Conservation (phyloP, 208 protist species). For the Trypanosoma caninum region DNA sequence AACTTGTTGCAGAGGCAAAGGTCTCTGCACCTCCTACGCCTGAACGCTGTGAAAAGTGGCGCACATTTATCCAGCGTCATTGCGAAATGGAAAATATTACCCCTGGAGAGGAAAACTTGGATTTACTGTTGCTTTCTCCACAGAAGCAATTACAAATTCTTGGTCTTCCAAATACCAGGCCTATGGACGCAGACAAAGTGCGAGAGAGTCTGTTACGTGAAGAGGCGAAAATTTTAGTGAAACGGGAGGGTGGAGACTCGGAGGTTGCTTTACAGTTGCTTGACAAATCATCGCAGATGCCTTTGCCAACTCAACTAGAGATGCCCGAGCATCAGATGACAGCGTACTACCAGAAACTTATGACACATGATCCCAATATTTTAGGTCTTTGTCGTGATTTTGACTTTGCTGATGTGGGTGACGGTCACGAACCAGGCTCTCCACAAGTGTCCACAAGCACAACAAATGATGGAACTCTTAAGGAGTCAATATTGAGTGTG, state of each 20-base stretch:
- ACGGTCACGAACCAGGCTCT: constrained; percentile 18
- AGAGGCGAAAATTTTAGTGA: constrained; percentile 65
- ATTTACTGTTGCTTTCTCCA: constrained; percentile 50
- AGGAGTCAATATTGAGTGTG: constrained; percentile 36
- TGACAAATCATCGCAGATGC: background rate
- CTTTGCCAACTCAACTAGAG: constrained; percentile 8
- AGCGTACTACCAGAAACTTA: constrained; percentile 46
- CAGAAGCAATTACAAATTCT: constrained; percentile 80
- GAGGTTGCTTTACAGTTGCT: background rate
- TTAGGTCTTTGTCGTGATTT: constrained; percentile 65
- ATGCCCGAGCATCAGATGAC: constrained; percentile 33
- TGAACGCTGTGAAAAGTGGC: constrained; percentile 79
- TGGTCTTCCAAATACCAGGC: constrained; percentile 71
- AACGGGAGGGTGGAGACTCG: constrained; percentile 31
- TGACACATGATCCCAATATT: constrained; percentile 64
- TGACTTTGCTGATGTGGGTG: constrained; percentile 35
- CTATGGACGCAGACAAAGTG: constrained; percentile 57
- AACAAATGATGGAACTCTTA: background rate
- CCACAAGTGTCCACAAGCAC: background rate
- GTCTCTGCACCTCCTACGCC: constrained; percentile 61
- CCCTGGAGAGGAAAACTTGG: constrained; percentile 51
- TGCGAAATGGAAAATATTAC: constrained; percentile 66
- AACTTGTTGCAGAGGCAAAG: constrained; percentile 83
- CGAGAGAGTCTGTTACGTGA: constrained; percentile 66
- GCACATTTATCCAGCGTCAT: constrained; percentile 65